Evolutionary conservation across 345 rosid genomes (phyloP).

Genomic region (Syzygium oleosum): DNA sequence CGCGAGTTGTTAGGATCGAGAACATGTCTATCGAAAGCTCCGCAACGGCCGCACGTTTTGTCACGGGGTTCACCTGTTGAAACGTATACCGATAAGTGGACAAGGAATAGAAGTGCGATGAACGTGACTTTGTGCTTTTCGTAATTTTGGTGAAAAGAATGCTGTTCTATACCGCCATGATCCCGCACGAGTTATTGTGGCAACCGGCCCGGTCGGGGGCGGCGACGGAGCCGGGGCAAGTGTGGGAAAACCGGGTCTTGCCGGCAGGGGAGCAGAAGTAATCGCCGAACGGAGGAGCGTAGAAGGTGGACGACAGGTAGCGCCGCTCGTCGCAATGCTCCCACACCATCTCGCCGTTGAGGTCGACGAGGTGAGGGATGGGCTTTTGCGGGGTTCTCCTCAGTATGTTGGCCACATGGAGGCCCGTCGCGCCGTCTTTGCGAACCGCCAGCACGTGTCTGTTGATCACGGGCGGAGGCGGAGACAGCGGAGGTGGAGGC

Average conservation of each 20-base stretch:
- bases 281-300: conserved; percentile 19
- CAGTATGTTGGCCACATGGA: background rate
- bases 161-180: background rate
- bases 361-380: background rate
- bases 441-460: background rate
- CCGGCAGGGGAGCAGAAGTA: conserved; percentile 19
- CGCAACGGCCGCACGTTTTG: conserved; percentile 3
- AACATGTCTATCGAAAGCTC: conserved; percentile 30
- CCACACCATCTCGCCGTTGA: background rate
- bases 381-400: background rate
- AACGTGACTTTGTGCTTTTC: too few species aligned
- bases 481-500: background rate
- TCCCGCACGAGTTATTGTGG: conserved; percentile 32
- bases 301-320: conserved; percentile 22
- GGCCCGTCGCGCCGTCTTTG: background rate
- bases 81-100: background rate
- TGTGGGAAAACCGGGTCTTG: conserved; percentile 9
- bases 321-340: conserved; percentile 12
- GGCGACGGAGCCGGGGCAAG: conserved; percentile 3
- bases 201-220: conserved; percentile 19
- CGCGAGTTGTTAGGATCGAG: conserved; percentile 10
- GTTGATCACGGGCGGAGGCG: background rate
- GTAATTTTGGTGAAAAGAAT: background rate
- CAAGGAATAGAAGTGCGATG: too few species aligned
- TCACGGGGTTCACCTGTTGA: conserved; percentile 11